Evolutionary conservation across 441 rosid species (phyloP), one percentile per base, ranked within the genome.

Genomic region (Gossypium trilobum): DNA sequence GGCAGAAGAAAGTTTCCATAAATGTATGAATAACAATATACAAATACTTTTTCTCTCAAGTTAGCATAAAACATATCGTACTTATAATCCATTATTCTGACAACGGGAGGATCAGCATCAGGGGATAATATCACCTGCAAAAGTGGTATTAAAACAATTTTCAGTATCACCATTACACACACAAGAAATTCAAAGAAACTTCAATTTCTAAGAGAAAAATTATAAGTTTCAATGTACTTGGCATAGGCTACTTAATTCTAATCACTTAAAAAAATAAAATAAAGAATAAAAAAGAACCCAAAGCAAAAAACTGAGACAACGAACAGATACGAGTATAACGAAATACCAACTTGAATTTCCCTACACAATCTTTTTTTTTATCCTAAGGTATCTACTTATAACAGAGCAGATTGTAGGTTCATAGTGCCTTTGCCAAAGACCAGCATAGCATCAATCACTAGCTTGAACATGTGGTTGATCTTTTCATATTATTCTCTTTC

Each of bases 71-170:
- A 20, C 20, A 59, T 13, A 17, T 70, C 81, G 59, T 84, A 88
- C 97, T 80, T 88, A 82, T 87, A 94, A 75, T 94, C 93, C 97
- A 90, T 92, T 80, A 87, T 92, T 85, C 85, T 87, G 77, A 92
- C 85, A 78, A 92, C 97, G 0, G 94, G 99, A 77, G 99, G 99
- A 83, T 94, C 95, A 1, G 97, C 95, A 77, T 94, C 95, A 5
- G 97, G 94, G 39, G 97, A 90, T 31, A 92, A 51, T 66, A 94
- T 83, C 71, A 94, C 95, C 98, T 94, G 82, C 72, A 83, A 78
- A 82, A 75, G 61, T 11, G 72, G 58, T 56, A 70, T 42, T 19
- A 60, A 2, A 36, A 68, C 62, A 60, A 67, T 52, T 4, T 59
- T 63, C 68, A 48, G 3, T 13, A 19, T 10, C 50, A 69, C 11